phyloP scores from a whole-genome alignment of 192 early-diverging fungal genomes.

The Chytriomyces sp. region DNA sequence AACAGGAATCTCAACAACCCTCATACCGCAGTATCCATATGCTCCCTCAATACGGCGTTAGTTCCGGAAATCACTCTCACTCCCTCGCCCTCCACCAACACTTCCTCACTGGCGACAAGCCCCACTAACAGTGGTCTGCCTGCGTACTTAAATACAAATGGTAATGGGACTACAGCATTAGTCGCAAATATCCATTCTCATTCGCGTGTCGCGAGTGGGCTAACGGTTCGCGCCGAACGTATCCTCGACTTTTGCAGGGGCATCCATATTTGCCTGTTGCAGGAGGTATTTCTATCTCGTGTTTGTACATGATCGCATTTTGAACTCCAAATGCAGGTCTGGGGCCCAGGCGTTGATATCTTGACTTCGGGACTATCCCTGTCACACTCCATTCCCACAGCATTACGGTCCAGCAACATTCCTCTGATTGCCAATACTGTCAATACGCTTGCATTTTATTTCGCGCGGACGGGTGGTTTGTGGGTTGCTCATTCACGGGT shows the following conservation, averaged over 20 bases:
- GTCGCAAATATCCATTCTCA: too few species aligned
- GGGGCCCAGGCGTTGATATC: slow-evolving; percentile 31
- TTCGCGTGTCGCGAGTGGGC: neutral
- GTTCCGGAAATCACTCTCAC: slow-evolving; percentile 5
- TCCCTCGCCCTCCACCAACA: neutral
- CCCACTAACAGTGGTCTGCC: neutral
- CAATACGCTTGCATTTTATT: slow-evolving; percentile 26
- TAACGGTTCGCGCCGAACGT: slow-evolving; percentile 12
- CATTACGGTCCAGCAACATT: slow-evolving; percentile 16
- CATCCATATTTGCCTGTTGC: slow-evolving; percentile 25
- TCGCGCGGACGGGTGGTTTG: slow-evolving; percentile 24
- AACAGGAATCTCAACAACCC: neutral
- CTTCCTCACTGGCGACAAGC: too few species aligned
- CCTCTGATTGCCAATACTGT: slow-evolving; percentile 18
- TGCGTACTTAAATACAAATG: too few species aligned
- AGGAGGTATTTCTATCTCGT: slow-evolving; percentile 20
- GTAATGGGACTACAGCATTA: too few species aligned
- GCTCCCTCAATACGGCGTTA: slow-evolving; percentile 27
- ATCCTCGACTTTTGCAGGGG: slow-evolving; percentile 25
- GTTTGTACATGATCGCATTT: neutral
- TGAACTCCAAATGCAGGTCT: slow-evolving; percentile 16
- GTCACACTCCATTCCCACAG: slow-evolving; percentile 27
- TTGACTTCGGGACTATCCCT: slow-evolving; percentile 19
- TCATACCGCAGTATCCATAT: slow-evolving; percentile 18
- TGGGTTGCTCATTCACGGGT: slow-evolving; percentile 30